Evolutionary conservation across 495 filamentous ascomycete genomes (phyloP).

Genomic region (Penicillium manginii): DNA sequence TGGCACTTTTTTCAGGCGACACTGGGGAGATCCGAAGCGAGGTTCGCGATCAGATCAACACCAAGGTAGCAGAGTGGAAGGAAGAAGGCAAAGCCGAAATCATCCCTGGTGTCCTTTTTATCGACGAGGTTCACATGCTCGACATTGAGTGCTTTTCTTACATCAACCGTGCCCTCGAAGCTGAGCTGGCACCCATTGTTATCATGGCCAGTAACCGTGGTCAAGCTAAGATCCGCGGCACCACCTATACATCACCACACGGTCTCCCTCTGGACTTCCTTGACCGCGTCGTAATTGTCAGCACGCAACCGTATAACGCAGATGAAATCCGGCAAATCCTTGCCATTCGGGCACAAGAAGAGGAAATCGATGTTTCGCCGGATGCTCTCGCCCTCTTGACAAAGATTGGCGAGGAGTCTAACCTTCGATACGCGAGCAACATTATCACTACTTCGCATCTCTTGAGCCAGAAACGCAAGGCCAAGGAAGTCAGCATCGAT

Average conservation of each 20-base stretch:
- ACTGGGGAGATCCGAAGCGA: slow-evolving; percentile 98
- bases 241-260: slow-evolving; percentile 87
- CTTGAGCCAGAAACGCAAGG: slow-evolving; percentile 76
- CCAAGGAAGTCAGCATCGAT: slow-evolving; percentile 76
- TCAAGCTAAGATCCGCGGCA: slow-evolving; percentile 88
- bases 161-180: slow-evolving; percentile 95
- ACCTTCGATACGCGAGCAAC: slow-evolving; percentile 91
- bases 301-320: slow-evolving; percentile 82
- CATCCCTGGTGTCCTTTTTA: slow-evolving; percentile 95
- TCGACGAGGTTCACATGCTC: slow-evolving; percentile 99
- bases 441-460: slow-evolving; percentile 92
- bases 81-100: slow-evolving; percentile 99
- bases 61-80: slow-evolving; percentile 97
- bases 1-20: slow-evolving; percentile 95
- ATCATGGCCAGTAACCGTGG: slow-evolving; percentile 99
- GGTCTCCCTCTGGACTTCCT: slow-evolving; percentile 95
- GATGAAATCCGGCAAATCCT: slow-evolving; percentile 93
- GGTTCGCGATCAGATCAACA: slow-evolving; percentile 97
- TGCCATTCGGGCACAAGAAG: slow-evolving; percentile 87
- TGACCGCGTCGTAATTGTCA: slow-evolving; percentile 94
- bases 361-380: slow-evolving; percentile 87
- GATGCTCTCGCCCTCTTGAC: slow-evolving; percentile 90
- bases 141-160: slow-evolving; percentile 99
- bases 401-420: slow-evolving; percentile 92
- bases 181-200: slow-evolving; percentile 92